Evolutionary conservation across 2,329 filamentous ascomycete species (phyloP).

Genomic region (Coniella lustricola): DNA sequence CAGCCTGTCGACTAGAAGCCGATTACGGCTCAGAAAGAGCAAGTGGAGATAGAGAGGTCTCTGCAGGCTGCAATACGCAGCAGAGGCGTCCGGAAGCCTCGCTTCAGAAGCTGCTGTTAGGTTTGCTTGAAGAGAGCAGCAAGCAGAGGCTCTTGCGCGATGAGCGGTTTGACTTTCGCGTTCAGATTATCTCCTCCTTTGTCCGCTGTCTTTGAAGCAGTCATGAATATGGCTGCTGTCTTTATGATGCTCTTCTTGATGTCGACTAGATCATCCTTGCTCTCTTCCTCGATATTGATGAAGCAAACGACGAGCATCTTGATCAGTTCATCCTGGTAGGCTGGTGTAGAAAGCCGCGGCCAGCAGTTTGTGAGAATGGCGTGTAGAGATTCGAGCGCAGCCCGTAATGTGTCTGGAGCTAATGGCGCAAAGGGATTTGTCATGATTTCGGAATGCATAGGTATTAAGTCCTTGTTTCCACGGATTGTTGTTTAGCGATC

Average conservation of each 20-base stretch:
- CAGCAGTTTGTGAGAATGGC: slow-evolving; percentile 57
- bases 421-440: slow-evolving; percentile 60
- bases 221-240: slow-evolving; percentile 28
- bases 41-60: neutral
- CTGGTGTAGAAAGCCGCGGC: slow-evolving; percentile 51
- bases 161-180: slow-evolving; percentile 26
- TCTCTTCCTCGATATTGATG: slow-evolving; percentile 44
- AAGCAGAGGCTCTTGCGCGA: slow-evolving; percentile 31
- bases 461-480: slow-evolving; percentile 56
- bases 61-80: neutral
- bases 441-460: slow-evolving; percentile 58
- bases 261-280: slow-evolving; percentile 11
- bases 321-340: slow-evolving; percentile 58
- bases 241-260: slow-evolving; percentile 29
- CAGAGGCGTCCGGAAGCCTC: neutral
- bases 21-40: slow-evolving; percentile 8
- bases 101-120: neutral
- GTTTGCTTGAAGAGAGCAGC: slow-evolving; percentile 25
- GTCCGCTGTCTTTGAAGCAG: slow-evolving; percentile 25
- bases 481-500: slow-evolving; percentile 10
- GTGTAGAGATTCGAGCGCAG: slow-evolving; percentile 47
- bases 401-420: slow-evolving; percentile 44
- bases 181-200: slow-evolving; percentile 17
- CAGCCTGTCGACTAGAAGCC: slow-evolving; percentile 51
- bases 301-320: slow-evolving; percentile 56